These are phyloP conservation scores for Talaromyces rugulosus DNA, from an alignment of 2,329 filamentous ascomycete genomes.

Conservation along the genomic window DNA sequence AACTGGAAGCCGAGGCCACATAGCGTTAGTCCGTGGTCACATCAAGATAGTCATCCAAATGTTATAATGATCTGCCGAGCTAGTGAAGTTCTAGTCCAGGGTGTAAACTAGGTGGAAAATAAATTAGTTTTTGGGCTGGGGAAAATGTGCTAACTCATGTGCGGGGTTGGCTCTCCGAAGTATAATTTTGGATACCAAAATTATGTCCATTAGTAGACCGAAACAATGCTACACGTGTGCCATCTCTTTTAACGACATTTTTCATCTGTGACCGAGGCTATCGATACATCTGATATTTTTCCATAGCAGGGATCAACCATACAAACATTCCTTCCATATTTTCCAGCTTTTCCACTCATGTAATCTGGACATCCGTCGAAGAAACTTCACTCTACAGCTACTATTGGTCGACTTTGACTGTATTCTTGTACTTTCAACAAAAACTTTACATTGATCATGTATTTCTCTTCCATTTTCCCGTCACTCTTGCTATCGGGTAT, in stretches of 20 bases:
- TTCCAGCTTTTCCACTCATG: background rate
- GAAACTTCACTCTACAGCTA: background rate
- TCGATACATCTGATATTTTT: background rate
- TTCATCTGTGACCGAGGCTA: background rate
- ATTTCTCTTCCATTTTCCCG: background rate
- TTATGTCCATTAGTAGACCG: background rate
- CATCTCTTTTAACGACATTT: background rate
- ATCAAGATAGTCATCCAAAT: background rate
- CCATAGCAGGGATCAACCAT: too few relatives aligned
- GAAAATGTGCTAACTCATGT: too few relatives aligned
- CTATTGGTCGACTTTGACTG: background rate
- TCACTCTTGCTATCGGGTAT: background rate
- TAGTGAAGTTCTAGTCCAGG: background rate
- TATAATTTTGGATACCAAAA: background rate
- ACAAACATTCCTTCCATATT: background rate
- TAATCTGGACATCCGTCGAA: background rate
- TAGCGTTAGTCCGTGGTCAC: background rate
- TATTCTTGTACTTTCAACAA: background rate
- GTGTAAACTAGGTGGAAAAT: background rate
- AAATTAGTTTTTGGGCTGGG: background rate
- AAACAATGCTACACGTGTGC: background rate
- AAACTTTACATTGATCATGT: background rate
- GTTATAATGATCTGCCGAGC: background rate
- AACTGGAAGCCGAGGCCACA: background rate
- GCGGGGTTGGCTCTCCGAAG: background rate